A percentile compares a stretch with the other conserved stretches of the same genome.
These are phyloP conservation scores for Pichia kudriavzevii DNA, from an alignment of 1,139 yeast genomes.

Conservation along the genomic window DNA sequence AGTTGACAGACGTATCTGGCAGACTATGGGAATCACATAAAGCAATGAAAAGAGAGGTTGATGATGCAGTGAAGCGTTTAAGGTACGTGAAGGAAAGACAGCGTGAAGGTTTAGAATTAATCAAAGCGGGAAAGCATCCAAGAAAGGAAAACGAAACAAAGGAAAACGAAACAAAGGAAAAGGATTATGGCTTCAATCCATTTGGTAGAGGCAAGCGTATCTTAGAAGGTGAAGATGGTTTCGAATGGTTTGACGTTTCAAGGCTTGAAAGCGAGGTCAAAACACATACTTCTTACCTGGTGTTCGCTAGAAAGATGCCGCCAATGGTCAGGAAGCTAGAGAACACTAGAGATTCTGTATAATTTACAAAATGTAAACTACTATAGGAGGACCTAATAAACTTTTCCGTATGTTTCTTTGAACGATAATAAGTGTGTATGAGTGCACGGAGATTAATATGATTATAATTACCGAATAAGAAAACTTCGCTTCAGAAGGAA, in stretches of 20 bases:
- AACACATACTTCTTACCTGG: constrained; percentile 88
- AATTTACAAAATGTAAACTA: neutral
- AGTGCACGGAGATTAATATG: too few species aligned
- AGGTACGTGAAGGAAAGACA: constrained; percentile 75
- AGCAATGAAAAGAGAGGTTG: constrained; percentile 74
- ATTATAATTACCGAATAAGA: too few species aligned
- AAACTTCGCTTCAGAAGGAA: too few species aligned
- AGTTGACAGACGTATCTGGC: constrained; percentile 88
- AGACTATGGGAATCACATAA: constrained; percentile 87
- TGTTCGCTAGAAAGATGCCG: constrained; percentile 61
- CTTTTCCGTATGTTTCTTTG: too few species aligned
- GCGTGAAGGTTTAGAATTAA: constrained; percentile 57
- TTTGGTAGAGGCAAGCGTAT: constrained; percentile 81
- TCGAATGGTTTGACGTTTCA: constrained; percentile 76
- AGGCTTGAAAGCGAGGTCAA: constrained; percentile 79
- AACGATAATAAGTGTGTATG: too few species aligned
- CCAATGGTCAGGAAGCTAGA: neutral
- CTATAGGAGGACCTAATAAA: too few species aligned
- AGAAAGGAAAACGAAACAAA: constrained; percentile 12
- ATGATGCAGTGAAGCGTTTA: constrained; percentile 74
- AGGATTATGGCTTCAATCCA: constrained; percentile 68
- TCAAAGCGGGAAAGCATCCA: constrained; percentile 18
- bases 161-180: constrained; percentile 25
- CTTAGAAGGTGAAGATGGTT: constrained; percentile 77
- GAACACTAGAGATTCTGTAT: neutral